Evolutionary conservation across 1,139 yeast genomes (phyloP).

Genomic region (Taphrina populina): DNA sequence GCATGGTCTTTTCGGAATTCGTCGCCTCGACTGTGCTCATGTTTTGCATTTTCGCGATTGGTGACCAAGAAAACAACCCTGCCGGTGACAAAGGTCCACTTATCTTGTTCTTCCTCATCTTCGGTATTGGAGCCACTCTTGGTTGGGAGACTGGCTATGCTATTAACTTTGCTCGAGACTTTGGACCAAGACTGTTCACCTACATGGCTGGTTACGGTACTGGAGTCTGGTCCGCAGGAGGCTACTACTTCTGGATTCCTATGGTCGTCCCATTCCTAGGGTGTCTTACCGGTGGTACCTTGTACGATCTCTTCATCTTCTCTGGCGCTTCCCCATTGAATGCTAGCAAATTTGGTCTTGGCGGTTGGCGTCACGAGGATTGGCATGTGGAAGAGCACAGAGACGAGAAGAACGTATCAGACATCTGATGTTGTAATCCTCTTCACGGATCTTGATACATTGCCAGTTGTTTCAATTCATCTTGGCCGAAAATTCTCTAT

Average conservation of each 20-base stretch:
- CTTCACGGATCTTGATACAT: too few relatives aligned
- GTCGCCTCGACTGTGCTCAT: constrained; percentile 51
- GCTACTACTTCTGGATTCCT: constrained; percentile 56
- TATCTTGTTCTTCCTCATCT: constrained; percentile 50
- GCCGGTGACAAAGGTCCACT: constrained; percentile 52
- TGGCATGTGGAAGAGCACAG: constrained; percentile 21
- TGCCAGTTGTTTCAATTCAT: too few relatives aligned
- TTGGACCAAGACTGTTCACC: constrained; percentile 55
- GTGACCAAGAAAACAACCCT: constrained; percentile 52
- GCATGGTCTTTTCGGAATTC: constrained; percentile 53
- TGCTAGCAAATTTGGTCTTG: constrained; percentile 28
- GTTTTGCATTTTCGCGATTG: constrained; percentile 51
- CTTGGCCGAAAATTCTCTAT: too few relatives aligned
- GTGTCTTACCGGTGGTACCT: constrained; percentile 49
- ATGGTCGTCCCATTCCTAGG: constrained; percentile 53
- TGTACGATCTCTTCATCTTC: constrained; percentile 53
- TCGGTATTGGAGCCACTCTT: constrained; percentile 50
- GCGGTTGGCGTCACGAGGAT: constrained; percentile 21
- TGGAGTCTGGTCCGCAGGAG: constrained; percentile 47
- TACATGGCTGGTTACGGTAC: constrained; percentile 51
- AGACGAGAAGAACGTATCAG: constrained; percentile 2
- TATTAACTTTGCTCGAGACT: constrained; percentile 55
- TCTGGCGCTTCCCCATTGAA: constrained; percentile 48
- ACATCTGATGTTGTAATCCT: too few relatives aligned
- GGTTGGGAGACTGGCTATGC: constrained; percentile 57